These are phyloP conservation scores for Monosporascus sp. DNA, from an alignment of 2,329 filamentous ascomycete genomes.

Conservation along the genomic window DNA sequence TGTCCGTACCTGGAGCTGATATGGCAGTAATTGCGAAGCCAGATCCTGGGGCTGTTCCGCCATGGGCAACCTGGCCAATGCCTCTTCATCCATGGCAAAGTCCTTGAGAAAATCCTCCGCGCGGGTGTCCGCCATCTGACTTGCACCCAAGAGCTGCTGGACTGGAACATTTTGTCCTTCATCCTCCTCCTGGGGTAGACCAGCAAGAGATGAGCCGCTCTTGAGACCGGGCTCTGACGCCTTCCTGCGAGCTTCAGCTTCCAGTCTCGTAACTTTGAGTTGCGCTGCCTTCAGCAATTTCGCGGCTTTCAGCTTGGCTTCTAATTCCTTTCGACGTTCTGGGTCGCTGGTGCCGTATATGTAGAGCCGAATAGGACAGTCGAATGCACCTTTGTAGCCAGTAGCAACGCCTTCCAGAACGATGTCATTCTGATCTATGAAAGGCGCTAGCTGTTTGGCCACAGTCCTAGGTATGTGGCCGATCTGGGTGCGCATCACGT, in stretches of 20 bases:
- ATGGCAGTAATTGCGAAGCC: slow-evolving; percentile 65
- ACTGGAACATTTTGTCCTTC: slow-evolving; percentile 41
- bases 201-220: slow-evolving; percentile 32
- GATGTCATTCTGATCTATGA: slow-evolving; percentile 59
- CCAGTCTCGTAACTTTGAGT: slow-evolving; percentile 46
- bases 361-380: slow-evolving; percentile 66
- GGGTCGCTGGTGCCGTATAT: slow-evolving; percentile 64
- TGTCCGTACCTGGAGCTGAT: slow-evolving; percentile 58
- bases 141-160: slow-evolving; percentile 59
- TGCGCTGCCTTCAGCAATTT: slow-evolving; percentile 56
- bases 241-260: slow-evolving; percentile 48
- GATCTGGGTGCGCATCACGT: slow-evolving; percentile 69
- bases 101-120: slow-evolving; percentile 62
- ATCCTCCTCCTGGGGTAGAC: slow-evolving; percentile 16
- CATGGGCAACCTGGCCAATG: slow-evolving; percentile 65
- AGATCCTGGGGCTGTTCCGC: slow-evolving; percentile 63
- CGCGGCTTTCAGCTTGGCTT: slow-evolving; percentile 56
- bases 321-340: slow-evolving; percentile 46
- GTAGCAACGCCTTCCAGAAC: slow-evolving; percentile 64
- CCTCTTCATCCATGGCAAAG: slow-evolving; percentile 65
- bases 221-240: slow-evolving; percentile 31
- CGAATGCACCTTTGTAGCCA: slow-evolving; percentile 59
- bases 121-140: slow-evolving; percentile 62
- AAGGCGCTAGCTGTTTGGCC: slow-evolving; percentile 66
- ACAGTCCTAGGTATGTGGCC: slow-evolving; percentile 68